Percentiles rank a stretch among this genome's conserved stretches.
phyloP scores from a whole-genome alignment of 208 protist genomes.

The Polymyxa betae region DNA sequence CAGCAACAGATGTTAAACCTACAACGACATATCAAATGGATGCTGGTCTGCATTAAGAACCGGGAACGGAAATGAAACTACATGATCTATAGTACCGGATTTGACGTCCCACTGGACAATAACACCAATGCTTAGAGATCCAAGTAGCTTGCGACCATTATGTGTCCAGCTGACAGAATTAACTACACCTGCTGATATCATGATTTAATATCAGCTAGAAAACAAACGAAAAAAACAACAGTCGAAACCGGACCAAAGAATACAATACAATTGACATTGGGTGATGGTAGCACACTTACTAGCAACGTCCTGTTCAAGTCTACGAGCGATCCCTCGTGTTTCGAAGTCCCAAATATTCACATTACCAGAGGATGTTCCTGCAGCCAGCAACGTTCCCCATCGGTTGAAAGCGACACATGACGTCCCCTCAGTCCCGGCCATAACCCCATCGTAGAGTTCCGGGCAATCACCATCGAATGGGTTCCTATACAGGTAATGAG shows the following conservation, averaged over 20 bases:
- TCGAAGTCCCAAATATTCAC: conserved; percentile 26
- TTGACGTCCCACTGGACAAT: conserved; percentile 43
- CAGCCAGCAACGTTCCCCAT: conserved; percentile 43
- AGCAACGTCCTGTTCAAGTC: not conserved
- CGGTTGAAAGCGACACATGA: not conserved
- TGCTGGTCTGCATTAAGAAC: conserved; percentile 1
- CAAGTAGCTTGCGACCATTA: not conserved
- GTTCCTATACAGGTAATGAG: conserved; percentile 50
- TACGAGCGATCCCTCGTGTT: conserved; percentile 2
- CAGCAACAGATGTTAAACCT: not conserved
- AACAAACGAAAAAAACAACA: too few relatives aligned
- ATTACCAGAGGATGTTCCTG: not conserved
- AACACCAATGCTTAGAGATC: not conserved
- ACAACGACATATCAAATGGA: too few relatives aligned
- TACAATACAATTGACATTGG: too few relatives aligned
- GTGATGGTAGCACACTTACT: too few relatives aligned
- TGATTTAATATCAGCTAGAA: too few relatives aligned
- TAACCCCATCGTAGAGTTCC: not conserved
- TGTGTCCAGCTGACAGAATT: not conserved
- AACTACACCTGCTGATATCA: not conserved
- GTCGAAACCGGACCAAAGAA: too few relatives aligned
- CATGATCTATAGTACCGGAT: not conserved
- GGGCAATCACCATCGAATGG: conserved; percentile 36
- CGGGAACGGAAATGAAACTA: not conserved
- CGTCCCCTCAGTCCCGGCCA: not conserved